A percentile compares a stretch with the other conserved stretches of the same genome.
phyloP scores from a whole-genome alignment of 2,329 filamentous ascomycete genomes.

The Trichophyton schoenleinii region DNA sequence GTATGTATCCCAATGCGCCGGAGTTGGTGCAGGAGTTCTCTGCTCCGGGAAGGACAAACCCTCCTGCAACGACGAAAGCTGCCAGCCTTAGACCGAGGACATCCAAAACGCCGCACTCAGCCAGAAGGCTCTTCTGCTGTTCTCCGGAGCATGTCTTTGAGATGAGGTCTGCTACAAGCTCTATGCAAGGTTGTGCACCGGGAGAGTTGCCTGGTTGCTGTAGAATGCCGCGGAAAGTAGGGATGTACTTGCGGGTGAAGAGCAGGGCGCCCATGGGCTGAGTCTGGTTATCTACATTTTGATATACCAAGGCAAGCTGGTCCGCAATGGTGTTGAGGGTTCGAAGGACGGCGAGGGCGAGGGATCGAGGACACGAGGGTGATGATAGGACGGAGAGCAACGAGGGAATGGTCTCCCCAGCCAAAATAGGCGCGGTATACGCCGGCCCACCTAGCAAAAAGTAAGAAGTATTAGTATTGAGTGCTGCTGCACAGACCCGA shows the following conservation, averaged over 20 bases:
- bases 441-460: constrained; percentile 54
- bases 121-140: constrained; percentile 56
- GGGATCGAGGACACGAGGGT: constrained; percentile 47
- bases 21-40: constrained; percentile 44
- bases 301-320: constrained; percentile 46
- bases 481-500: not conserved
- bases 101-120: constrained; percentile 63
- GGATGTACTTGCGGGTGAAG: constrained; percentile 50
- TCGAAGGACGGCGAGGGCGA: constrained; percentile 62
- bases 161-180: constrained; percentile 37
- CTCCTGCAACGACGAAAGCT: constrained; percentile 54
- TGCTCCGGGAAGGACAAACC: constrained; percentile 55
- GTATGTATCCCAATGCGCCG: constrained; percentile 46
- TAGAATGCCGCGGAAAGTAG: constrained; percentile 54
- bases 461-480: not conserved
- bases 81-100: constrained; percentile 62
- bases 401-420: constrained; percentile 54
- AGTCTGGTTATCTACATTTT: constrained; percentile 33
- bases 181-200: constrained; percentile 40
- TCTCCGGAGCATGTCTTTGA: constrained; percentile 57
- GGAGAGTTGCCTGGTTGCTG: constrained; percentile 42
- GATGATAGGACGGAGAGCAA: constrained; percentile 60
- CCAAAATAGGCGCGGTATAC: constrained; percentile 63
- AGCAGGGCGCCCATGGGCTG: constrained; percentile 49
- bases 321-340: constrained; percentile 60